Base-by-base conservation (phyloP, 2,329 filamentous ascomycete species). In the Epicoccum sorghinum region DNA sequence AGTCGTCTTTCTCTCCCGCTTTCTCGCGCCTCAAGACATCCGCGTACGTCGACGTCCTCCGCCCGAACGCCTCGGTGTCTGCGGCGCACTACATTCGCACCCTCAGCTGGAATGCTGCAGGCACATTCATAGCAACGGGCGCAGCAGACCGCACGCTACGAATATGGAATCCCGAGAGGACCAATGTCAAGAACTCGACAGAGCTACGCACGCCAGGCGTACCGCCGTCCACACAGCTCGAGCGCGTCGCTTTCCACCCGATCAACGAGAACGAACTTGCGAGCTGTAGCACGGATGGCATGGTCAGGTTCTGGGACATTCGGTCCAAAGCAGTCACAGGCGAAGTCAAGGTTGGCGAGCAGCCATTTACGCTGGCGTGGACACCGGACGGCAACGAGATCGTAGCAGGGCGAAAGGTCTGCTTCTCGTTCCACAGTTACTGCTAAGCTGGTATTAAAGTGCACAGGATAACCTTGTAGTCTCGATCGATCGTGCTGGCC, bases 71-170 rank as follows among this genome's bases (percentile, higher is more conserved):
- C 23, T 62, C 67, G 7, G 66, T 72, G 10, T 68, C 72, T 7
- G 64, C 67, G 10, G 63, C 65, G 33, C 73, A 75, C 47, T 72
- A 64, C 55, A 69, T 96, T 52, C 86, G 90, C 36, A 88, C 89
- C 1, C 87, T 98, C 61, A 88, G 90, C 35, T 98, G 93, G 93
- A 96, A 93, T 61, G 90, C 93, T 0, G 80, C 90, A 0, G 92
- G 93, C 30, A 89, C 86, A 7, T 80, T 95, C 55, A 86, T 98
- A 57, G 93, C 93, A 0, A 96, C 93, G 0, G 92, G 91, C 3
- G 84, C 88, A 5, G 79, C 82, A 23, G 87, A 91, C 67, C 85
- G 83, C 62, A 89, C 84, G 7, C 75, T 93, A 48, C 86, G 90
- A 65, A 87, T 93, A 42, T 93, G 90, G 90, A 93, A 93, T 62